A percentile compares a stretch with the other conserved stretches of the same genome.
These are phyloP conservation scores for Sporopachydermia quercuum DNA, from an alignment of 805 yeast species.

Conservation along the genomic window DNA sequence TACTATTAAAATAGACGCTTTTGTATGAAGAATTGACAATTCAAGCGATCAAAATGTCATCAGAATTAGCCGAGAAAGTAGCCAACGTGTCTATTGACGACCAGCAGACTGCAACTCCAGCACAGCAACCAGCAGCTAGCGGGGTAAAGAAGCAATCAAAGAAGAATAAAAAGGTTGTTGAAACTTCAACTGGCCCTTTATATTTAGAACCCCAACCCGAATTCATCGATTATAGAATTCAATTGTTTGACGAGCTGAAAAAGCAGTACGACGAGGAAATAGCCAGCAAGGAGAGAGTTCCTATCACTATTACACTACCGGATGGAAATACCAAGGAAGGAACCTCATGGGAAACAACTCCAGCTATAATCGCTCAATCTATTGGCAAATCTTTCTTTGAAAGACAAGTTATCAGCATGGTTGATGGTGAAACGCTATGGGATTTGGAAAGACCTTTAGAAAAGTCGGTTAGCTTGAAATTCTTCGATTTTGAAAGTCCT, in stretches of 20 bases:
- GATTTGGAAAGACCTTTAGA: slow-evolving; percentile 92
- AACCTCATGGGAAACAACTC: slow-evolving; percentile 79
- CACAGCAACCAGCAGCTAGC: slow-evolving; percentile 5
- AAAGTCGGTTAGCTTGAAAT: slow-evolving; percentile 48
- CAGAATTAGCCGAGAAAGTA: slow-evolving; percentile 32
- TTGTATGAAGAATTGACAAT: too few relatives aligned
- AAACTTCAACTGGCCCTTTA: slow-evolving; percentile 26
- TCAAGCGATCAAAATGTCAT: background rate
- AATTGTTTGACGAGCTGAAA: slow-evolving; percentile 67
- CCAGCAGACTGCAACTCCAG: slow-evolving; percentile 7
- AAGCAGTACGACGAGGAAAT: slow-evolving; percentile 60
- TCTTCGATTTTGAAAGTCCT: slow-evolving; percentile 82
- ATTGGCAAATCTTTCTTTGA: slow-evolving; percentile 84
- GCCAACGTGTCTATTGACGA: slow-evolving; percentile 26
- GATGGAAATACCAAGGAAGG: slow-evolving; percentile 77
- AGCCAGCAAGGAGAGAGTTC: slow-evolving; percentile 43
- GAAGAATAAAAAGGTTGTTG: slow-evolving; percentile 27
- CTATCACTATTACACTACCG: slow-evolving; percentile 68
- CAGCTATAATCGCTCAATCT: slow-evolving; percentile 66
- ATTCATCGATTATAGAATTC: slow-evolving; percentile 66
- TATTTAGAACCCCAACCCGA: slow-evolving; percentile 66
- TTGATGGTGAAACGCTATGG: slow-evolving; percentile 74
- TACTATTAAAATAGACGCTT: too few relatives aligned
- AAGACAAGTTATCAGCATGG: slow-evolving; percentile 81
- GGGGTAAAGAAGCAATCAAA: slow-evolving; percentile 19